These are phyloP conservation scores for Phyllachora maydis DNA, from an alignment of 2,329 filamentous ascomycete genomes.

Conservation along the genomic window DNA sequence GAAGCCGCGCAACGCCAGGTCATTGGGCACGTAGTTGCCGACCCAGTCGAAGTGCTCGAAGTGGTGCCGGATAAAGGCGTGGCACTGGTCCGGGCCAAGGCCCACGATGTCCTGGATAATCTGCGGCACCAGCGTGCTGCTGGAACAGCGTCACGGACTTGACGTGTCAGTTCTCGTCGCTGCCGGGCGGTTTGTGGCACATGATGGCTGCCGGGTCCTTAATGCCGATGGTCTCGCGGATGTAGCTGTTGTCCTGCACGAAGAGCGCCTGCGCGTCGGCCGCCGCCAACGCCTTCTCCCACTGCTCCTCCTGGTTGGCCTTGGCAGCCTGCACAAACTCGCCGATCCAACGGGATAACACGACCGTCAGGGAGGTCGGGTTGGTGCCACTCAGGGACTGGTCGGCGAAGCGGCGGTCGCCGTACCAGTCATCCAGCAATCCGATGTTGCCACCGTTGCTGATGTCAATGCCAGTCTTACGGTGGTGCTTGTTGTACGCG, in stretches of 20 bases:
- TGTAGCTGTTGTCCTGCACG: slow-evolving; percentile 21
- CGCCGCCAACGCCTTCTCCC: slow-evolving; percentile 10
- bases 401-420: slow-evolving; percentile 20
- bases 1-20: slow-evolving; percentile 21
- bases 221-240: slow-evolving; percentile 15
- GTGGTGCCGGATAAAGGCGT: slow-evolving; percentile 15
- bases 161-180: slow-evolving; percentile 13
- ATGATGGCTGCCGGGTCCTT: slow-evolving; percentile 8
- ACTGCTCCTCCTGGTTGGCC: slow-evolving; percentile 11
- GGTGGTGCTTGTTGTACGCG: slow-evolving; percentile 14
- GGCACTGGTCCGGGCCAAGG: slow-evolving; percentile 14
- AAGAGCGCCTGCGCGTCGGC: slow-evolving; percentile 13
- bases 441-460: slow-evolving; percentile 12
- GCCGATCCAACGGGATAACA: slow-evolving; percentile 10
- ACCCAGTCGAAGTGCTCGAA: slow-evolving; percentile 22
- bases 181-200: slow-evolving; percentile 8
- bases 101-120: slow-evolving; percentile 21
- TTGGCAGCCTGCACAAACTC: slow-evolving; percentile 15
- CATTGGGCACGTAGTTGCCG: slow-evolving; percentile 21
- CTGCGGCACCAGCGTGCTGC: slow-evolving; percentile 20
- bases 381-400: slow-evolving; percentile 22
- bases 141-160: slow-evolving; percentile 21
- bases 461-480: slow-evolving; percentile 14
- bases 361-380: slow-evolving; percentile 21
- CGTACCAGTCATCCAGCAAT: slow-evolving; percentile 17